Conservation (phyloP, 1,284 basidiomycete genomes). For the Lentinula novae-zelandiae region DNA sequence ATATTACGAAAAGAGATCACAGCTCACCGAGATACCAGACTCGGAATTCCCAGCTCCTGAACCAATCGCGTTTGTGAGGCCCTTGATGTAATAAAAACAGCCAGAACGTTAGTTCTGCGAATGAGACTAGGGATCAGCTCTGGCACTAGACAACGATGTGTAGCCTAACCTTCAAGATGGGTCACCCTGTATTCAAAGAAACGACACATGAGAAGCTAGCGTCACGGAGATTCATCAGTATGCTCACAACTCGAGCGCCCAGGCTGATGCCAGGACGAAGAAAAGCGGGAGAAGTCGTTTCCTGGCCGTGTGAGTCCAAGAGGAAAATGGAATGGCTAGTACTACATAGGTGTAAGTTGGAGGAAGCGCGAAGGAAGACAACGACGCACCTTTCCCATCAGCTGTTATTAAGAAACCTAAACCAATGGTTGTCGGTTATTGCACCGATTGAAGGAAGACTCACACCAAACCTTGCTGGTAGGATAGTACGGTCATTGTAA, state of each 20-base stretch:
- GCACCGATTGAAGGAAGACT: background rate
- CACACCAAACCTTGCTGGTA: conserved; percentile 57
- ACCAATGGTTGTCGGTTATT: background rate
- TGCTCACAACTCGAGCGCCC: conserved; percentile 69
- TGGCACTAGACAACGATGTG: conserved; percentile 6
- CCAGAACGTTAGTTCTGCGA: conserved; percentile 71
- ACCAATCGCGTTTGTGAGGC: conserved; percentile 65
- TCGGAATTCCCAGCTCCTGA: conserved; percentile 62
- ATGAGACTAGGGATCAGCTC: background rate
- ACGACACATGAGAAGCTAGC: background rate
- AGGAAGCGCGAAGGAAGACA: background rate
- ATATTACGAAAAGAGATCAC: conserved; percentile 7
- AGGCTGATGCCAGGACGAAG: conserved; percentile 63
- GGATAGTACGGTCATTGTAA: conserved; percentile 59
- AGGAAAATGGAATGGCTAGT: conserved; percentile 38
- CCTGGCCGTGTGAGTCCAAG: conserved; percentile 41
- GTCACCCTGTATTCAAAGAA: conserved; percentile 48
- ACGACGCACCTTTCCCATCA: background rate
- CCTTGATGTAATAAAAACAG: conserved; percentile 72
- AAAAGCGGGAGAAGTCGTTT: conserved; percentile 62
- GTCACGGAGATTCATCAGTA: background rate
- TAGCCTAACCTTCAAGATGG: conserved; percentile 63
- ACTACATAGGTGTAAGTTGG: background rate
- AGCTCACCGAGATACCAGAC: conserved; percentile 54
- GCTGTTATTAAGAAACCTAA: background rate